Evolutionary conservation across 148 eudicot genomes (phyloP), one percentile per base, ranked within the genome.

Genomic region (Chenopodium album): DNA sequence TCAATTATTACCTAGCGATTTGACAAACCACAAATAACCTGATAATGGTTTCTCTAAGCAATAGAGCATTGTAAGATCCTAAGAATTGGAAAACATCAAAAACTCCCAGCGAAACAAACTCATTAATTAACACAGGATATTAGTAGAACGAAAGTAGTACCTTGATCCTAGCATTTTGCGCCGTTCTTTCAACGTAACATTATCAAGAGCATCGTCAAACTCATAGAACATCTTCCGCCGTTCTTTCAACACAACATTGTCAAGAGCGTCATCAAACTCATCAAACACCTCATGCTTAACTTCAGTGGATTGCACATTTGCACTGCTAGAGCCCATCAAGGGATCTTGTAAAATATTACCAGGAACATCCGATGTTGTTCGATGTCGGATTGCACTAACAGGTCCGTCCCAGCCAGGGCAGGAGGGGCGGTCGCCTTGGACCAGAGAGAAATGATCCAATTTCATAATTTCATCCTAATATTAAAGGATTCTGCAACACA

Each of bases 81-180:
- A 9, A 28, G 29, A 2, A 29, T 54, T 48, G 26, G 12, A 10
- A n/a, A 44, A 47, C 4, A 29, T 59, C 47, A 50, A 62, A 67
- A 28, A 32, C 54, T 56, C n/a, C 67, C 3, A 23, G n/a, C 16
- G 6, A 41, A 41, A 41, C 44, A 41, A 41, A 41, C 44, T 41
- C 44, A 41, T 41, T 41, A 41, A 41, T 41, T 7, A 41, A 41
- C 7, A 41, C 44, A 41, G 6, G 44, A 64, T 62, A 12, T 7
- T 59, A 65, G 12, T 7, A 75, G 13, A 52, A 70, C 71, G 71
- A 56, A 64, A 80, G 70, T 69, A 73, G 80, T 69, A 95, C 96
- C 96, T 90, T 82, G 88, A 86, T 68, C 93, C 76, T 81, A 95
- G 92, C 89, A 91, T 78, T 79, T 81, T 87, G 72, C 82, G 81